phyloP scores from a whole-genome alignment of 2,329 filamentous ascomycete species.

The Incumbomyces lentus region DNA sequence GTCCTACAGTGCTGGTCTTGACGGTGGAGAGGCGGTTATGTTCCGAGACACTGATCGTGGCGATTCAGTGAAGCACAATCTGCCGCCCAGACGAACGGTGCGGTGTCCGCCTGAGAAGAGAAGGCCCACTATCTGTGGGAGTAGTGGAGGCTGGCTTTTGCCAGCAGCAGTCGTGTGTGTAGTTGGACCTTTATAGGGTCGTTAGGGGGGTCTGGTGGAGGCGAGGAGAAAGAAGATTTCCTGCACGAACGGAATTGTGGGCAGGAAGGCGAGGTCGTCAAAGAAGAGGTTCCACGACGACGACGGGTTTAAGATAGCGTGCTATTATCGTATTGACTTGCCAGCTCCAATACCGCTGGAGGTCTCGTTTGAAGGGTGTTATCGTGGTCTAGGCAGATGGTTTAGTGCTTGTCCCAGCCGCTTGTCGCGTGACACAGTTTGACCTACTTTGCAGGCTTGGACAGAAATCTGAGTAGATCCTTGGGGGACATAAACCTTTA shows the following conservation, averaged over 20 bases:
- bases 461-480: constrained; percentile 85
- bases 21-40: neutral
- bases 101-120: constrained; percentile 88
- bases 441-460: constrained; percentile 83
- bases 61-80: constrained; percentile 79
- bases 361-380: constrained; percentile 61
- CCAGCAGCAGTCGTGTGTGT: constrained; percentile 56
- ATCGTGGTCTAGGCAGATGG: constrained; percentile 48
- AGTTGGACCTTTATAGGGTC: constrained; percentile 51
- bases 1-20: constrained; percentile 10
- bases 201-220: constrained; percentile 86
- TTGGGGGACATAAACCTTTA: constrained; percentile 64
- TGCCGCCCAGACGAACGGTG: constrained; percentile 95
- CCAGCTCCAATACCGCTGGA: constrained; percentile 28
- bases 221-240: constrained; percentile 72
- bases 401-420: neutral
- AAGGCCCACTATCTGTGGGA: constrained; percentile 73
- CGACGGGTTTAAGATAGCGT: no score
- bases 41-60: constrained; percentile 21
- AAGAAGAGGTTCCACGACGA: constrained; percentile 5
- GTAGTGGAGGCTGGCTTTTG: constrained; percentile 66
- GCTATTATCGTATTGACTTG: no score
- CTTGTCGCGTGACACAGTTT: neutral
- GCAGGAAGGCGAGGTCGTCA: constrained; percentile 36
- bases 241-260: constrained; percentile 81